Base-by-base conservation (phyloP, 2,329 filamentous ascomycete genomes). In the Ophiocordyceps sinensis region DNA sequence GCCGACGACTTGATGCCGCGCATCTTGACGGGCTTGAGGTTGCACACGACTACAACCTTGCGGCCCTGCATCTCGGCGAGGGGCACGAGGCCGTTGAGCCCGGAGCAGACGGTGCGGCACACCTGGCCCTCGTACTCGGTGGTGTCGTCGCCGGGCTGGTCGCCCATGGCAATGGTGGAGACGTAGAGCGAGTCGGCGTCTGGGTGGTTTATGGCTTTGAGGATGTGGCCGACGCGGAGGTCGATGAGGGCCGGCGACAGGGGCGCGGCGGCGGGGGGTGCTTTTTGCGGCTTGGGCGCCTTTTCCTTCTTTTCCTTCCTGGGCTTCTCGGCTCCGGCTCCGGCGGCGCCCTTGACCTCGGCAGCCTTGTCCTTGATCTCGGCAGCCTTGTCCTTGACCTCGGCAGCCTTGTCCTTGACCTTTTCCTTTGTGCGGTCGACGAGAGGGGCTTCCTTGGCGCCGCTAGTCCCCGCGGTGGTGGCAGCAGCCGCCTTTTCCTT, bases 11-110 rank as follows among this genome's bases (percentile, higher is more conserved):
- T 77, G 67, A 78, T 72, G 50, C 91, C 91, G 48, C 91, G 85
- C 91, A 98, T 98, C 63, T 93, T 98, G 61, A 96, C 91, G 39
- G 91, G 91, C 73, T 98, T 98, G 51, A 98, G 76, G 65, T 98
- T 98, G 72, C 86, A 94, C 19, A 98, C 89, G 1, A 91, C 85
- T 28, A 98, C 76, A 45, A 98, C 85, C 67, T 93, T 94, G 61
- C 91, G 85, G 56, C 80, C 79, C 63, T 98, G 91, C 91, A 98
- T 95, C 62, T 94, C 86, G 62, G 85, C 86, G 37, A 98, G 73
- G 1, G 91, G 91, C 1, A 98, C 68, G 28, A 95, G 76, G 8
- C 91, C 91, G 62, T 94, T 95, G 49, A 98, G 75, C 26, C 91
- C 91, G 2, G 91, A 96, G 75, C 91, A 98, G 38, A 98, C 89